These are phyloP conservation scores for Diospyros lotus DNA, from an alignment of 148 eudicot species.

Conservation along the genomic window DNA sequence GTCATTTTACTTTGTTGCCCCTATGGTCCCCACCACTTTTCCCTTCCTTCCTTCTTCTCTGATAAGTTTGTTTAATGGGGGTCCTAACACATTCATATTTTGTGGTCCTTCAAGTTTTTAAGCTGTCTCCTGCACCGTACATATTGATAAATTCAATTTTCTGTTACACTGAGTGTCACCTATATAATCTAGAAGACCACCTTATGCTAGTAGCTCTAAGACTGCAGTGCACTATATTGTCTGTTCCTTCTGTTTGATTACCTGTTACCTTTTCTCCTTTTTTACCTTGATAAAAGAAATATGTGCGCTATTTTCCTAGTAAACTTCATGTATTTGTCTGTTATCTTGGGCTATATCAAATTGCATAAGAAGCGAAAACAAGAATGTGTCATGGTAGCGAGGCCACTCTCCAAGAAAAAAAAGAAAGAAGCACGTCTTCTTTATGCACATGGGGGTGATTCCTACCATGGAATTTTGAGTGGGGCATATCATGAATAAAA, in stretches of 20 bases:
- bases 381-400: conserved; percentile 11
- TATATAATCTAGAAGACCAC: background rate
- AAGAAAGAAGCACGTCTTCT: conserved; percentile 15
- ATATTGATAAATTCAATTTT: background rate
- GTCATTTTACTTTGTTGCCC: too few species aligned
- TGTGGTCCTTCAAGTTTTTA: too few species aligned
- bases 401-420: conserved; percentile 25
- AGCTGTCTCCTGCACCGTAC: too few species aligned
- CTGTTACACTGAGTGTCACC: background rate
- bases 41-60: too few species aligned
- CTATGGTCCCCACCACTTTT: too few species aligned
- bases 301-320: background rate
- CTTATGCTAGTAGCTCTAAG: conserved; percentile 8
- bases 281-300: background rate
- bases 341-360: conserved; percentile 12
- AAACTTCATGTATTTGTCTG: background rate
- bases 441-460: conserved; percentile 24
- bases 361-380: conserved; percentile 8
- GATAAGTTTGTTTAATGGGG: too few species aligned
- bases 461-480: conserved; percentile 26
- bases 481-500: conserved; percentile 32
- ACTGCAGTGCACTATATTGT: background rate
- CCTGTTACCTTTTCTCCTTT: background rate
- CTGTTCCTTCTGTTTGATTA: background rate
- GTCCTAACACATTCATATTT: too few species aligned